Evolutionary conservation across 1,139 yeast species (phyloP), one percentile per base, ranked within the genome.

Genomic region (Hyphopichia wangnamkhiaoensis): DNA sequence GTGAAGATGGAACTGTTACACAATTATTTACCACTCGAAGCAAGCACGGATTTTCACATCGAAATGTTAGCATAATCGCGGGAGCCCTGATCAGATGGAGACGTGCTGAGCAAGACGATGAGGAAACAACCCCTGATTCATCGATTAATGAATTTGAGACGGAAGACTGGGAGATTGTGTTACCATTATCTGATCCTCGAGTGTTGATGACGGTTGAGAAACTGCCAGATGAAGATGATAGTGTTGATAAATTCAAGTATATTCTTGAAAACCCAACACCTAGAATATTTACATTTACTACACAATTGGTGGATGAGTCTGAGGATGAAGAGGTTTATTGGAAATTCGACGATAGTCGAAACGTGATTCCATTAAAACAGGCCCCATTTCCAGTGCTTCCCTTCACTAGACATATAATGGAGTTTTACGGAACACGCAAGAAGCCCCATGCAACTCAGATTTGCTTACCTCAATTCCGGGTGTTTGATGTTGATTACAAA

Each of bases 251-350:
- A 26, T 59, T 81, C 30, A 64, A 56, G 10, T 86, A 79, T 52
- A 70, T 74, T 38, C 54, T 87, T 36, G 95, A 87, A 54, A 87
- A 87, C 52, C 90, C 94, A 7, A 84, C 94, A 0, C 74, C 84
- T 3, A 68, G 84, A 39, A 72, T 82, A 2, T 79, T 87, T 46
- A 79, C 80, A 3, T 87, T 85, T 54, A 69, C 84, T 6, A 72
- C 84, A 0, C 61, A 70, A 15, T 48, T 76, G 34, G 47, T 49
- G 14, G 57, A 49, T 6, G 54, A 53, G 3, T 50, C 43, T 5
- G 34, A 39, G 17, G 53, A 50, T 2, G 42, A 40, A 13, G 50
- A 47, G 7, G 43, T 47, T 15, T 56, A 52, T 16, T 70, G 75
- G 75, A 42, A 44, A 15, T 61, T 69, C 40, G 57, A 54, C 8